Conservation (phyloP, 1,284 basidiomycete genomes). For the Vanrija sp. region DNA sequence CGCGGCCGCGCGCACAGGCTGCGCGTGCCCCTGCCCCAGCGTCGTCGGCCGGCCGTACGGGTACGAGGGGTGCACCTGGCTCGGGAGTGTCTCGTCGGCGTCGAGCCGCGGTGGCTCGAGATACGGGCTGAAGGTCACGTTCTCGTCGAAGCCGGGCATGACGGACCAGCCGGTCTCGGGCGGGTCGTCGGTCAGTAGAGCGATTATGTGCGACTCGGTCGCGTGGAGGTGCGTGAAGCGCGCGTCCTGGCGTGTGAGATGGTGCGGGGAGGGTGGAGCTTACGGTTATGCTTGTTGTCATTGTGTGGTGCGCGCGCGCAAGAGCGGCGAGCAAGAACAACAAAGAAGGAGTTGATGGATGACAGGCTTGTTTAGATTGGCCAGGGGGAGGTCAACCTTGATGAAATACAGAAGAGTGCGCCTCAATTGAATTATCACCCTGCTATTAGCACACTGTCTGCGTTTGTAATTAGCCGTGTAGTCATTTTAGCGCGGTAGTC, state of each 20-base stretch:
- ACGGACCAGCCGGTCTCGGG: slow-evolving; percentile 37
- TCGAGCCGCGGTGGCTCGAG: slow-evolving; percentile 36
- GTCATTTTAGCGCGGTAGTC: too few species aligned
- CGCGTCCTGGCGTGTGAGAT: slow-evolving; percentile 30
- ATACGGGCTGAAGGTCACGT: slow-evolving; percentile 22
- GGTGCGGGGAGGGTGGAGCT: not conserved
- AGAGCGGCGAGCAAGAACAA: too few species aligned
- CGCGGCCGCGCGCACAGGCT: slow-evolving; percentile 27
- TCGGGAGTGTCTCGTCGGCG: slow-evolving; percentile 43
- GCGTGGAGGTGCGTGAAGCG: slow-evolving; percentile 44
- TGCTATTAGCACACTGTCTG: too few species aligned
- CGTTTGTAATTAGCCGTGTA: too few species aligned
- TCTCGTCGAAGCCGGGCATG: slow-evolving; percentile 46
- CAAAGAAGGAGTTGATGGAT: too few species aligned
- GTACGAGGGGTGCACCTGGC: slow-evolving; percentile 39
- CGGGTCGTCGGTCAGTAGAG: slow-evolving; percentile 36
- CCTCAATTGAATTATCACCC: too few species aligned
- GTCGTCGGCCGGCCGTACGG: slow-evolving; percentile 33
- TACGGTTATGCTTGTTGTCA: slow-evolving; percentile 34
- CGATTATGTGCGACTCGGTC: slow-evolving; percentile 29
- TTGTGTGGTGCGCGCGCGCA: not conserved
- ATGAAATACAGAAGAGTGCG: too few species aligned
- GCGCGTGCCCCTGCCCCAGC: slow-evolving; percentile 15
- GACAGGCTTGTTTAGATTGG: too few species aligned
- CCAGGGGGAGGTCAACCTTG: too few species aligned